Evolutionary conservation across 2,329 filamentous ascomycete genomes (phyloP).

Genomic region (Calonectria montana): DNA sequence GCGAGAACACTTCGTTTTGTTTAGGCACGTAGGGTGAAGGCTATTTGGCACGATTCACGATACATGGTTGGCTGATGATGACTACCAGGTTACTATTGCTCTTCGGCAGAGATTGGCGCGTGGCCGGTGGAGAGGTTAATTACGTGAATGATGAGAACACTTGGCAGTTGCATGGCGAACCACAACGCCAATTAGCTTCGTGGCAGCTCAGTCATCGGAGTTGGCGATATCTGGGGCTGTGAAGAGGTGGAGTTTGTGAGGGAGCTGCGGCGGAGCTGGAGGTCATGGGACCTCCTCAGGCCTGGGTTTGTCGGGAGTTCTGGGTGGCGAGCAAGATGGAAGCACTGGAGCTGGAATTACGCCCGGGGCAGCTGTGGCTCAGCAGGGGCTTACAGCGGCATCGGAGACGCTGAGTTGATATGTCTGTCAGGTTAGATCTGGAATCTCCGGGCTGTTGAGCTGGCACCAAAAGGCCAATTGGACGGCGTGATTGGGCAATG

Average conservation of each 20-base stretch:
- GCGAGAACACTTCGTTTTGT: neutral
- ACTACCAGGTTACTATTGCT: too few relatives aligned
- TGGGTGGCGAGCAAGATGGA: neutral
- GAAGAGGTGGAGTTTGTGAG: slow-evolving; percentile 1
- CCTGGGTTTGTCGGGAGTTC: neutral
- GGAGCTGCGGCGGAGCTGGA: neutral
- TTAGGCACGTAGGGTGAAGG: slow-evolving; percentile 1
- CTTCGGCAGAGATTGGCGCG: neutral
- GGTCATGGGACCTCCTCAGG: slow-evolving; percentile 31
- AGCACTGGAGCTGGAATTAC: neutral
- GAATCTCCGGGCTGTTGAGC: neutral
- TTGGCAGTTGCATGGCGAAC: slow-evolving; percentile 21
- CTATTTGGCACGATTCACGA: neutral
- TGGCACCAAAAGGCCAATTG: neutral
- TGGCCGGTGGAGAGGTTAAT: slow-evolving; percentile 4
- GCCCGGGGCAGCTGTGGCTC: neutral
- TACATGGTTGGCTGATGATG: neutral
- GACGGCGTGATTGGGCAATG: slow-evolving; percentile 13
- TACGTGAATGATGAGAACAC: slow-evolving; percentile 20
- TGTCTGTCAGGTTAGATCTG: neutral
- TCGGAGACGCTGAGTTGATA: neutral
- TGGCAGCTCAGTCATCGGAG: slow-evolving; percentile 15
- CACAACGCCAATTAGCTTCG: neutral
- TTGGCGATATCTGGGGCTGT: slow-evolving; percentile 13
- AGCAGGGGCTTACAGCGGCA: neutral